Evolutionary conservation across 305 asterid species (phyloP).

Genomic region (Fraxinus nigra): DNA sequence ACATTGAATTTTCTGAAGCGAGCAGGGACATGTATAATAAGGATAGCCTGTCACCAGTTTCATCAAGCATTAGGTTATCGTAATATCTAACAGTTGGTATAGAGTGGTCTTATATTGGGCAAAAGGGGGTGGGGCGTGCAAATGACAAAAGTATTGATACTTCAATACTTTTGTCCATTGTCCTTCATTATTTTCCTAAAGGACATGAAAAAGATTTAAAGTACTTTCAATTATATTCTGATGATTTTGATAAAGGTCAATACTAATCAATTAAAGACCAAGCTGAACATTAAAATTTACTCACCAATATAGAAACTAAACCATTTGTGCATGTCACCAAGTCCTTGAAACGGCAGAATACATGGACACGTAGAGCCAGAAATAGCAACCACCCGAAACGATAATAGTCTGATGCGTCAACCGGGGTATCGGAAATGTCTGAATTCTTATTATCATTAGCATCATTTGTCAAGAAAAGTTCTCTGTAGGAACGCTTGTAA

Average conservation of each 20-base stretch:
- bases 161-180: neutral
- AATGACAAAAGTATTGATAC: neutral
- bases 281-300: constrained; percentile 37
- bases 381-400: constrained; percentile 97
- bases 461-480: constrained; percentile 55
- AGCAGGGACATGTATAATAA: constrained; percentile 71
- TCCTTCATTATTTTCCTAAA: neutral
- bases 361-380: constrained; percentile 78
- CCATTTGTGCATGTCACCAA: constrained; percentile 89
- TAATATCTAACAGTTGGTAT: neutral
- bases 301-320: constrained; percentile 78
- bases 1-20: constrained; percentile 62
- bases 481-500: constrained; percentile 71
- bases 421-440: constrained; percentile 30
- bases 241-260: neutral
- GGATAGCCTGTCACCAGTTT: constrained; percentile 67
- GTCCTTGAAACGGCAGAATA: constrained; percentile 73
- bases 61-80: constrained; percentile 13
- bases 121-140: neutral
- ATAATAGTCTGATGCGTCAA: constrained; percentile 49
- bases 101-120: neutral
- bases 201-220: neutral
- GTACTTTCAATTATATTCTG: neutral
- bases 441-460: constrained; percentile 42
- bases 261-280: constrained; percentile 7